Percentiles rank a stretch among this genome's conserved stretches.
Evolutionary conservation across 371 early-diverging fungal species (phyloP).

Genomic region (Mitosporidium daphniae): DNA sequence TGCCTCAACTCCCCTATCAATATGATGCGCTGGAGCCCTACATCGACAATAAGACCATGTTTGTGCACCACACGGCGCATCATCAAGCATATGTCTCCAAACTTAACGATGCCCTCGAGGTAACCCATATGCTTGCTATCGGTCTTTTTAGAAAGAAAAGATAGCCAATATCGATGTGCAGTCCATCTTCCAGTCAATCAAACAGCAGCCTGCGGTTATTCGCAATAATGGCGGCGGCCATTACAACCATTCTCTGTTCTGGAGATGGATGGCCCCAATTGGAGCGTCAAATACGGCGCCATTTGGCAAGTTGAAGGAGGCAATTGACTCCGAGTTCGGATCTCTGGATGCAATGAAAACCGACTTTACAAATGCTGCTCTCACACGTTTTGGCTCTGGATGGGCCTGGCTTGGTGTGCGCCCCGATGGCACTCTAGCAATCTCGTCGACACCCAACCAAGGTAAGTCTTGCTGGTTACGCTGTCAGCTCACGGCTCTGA

Average conservation of each 20-base stretch:
- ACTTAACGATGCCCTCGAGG: constrained; percentile 3
- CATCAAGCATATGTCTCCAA: constrained; percentile 5
- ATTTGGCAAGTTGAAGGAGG: background rate
- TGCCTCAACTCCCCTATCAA: constrained; percentile 4
- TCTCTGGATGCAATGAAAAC: constrained; percentile 9
- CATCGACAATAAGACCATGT: constrained; percentile 7
- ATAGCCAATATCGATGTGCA: constrained; percentile 2
- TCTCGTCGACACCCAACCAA: constrained; percentile 11
- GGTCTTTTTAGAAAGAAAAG: constrained; percentile 1
- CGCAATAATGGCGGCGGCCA: constrained; percentile 6
- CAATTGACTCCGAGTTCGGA: constrained; percentile 6
- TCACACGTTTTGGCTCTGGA: constrained; percentile 12
- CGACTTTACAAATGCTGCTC: constrained; percentile 7
- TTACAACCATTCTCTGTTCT: constrained; percentile 8
- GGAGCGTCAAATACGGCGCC: constrained; percentile 1
- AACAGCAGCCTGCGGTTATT: constrained; percentile 3
- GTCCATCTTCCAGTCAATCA: background rate
- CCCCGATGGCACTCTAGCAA: constrained; percentile 4
- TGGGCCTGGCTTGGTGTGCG: constrained; percentile 10
- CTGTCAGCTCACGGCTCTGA: too few relatives aligned
- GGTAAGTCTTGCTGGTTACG: too few relatives aligned
- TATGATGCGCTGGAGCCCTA: constrained; percentile 6
- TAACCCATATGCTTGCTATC: background rate
- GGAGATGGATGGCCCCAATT: constrained; percentile 3
- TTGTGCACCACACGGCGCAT: constrained; percentile 6